Conservation (phyloP, 148 eudicot species). For the Dysphania ambrosioides region DNA sequence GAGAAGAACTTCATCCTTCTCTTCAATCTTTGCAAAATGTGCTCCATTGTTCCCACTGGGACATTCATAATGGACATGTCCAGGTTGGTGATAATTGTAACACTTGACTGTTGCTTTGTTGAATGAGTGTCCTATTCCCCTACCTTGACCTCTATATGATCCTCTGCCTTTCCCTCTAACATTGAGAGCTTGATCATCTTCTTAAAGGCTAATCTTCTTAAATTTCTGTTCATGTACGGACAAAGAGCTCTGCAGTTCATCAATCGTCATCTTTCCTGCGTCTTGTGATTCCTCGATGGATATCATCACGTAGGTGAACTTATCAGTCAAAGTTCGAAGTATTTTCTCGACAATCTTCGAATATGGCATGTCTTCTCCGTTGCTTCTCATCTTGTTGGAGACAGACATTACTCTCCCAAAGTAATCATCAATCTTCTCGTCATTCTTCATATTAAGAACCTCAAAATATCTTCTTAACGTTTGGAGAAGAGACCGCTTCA, state of each 20-base stretch:
- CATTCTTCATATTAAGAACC: background rate
- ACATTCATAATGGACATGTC: too few relatives aligned
- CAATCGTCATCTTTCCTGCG: background rate
- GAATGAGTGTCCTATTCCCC: background rate
- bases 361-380: conserved; percentile 3
- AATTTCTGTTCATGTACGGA: conserved; percentile 3
- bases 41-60: too few relatives aligned
- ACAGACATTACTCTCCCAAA: conserved; percentile 1
- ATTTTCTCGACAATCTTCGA: background rate
- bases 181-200: conserved; percentile 8
- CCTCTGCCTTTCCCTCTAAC: background rate
- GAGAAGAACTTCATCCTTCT: background rate
- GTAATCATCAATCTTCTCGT: background rate
- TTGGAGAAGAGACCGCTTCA: background rate
- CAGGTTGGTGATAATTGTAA: too few relatives aligned
- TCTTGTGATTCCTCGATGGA: too few relatives aligned
- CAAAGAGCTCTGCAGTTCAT: background rate
- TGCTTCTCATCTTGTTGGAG: background rate
- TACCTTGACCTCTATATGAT: background rate
- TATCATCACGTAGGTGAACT: background rate
- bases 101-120: too few relatives aligned
- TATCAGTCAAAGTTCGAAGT: conserved; percentile 1
- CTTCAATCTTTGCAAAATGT: conserved; percentile 4
- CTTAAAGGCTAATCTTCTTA: too few relatives aligned
- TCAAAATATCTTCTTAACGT: background rate